Evolutionary conservation across 345 rosid species (phyloP).

Genomic region (Melastoma malabathricum): DNA sequence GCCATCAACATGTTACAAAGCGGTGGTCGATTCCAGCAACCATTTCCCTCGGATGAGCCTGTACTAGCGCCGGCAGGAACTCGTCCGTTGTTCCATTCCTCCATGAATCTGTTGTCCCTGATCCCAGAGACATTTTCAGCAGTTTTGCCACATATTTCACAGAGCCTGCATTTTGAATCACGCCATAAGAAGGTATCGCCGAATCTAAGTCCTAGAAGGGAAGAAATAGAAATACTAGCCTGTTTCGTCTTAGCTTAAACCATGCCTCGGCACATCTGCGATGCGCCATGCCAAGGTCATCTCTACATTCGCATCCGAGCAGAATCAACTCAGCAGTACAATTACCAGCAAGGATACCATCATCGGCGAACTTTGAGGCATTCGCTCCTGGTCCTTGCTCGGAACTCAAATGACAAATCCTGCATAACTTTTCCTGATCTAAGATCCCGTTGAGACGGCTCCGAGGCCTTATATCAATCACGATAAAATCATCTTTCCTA

Average conservation of each 20-base stretch:
- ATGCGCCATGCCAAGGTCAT: slow-evolving; percentile 78
- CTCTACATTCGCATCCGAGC: slow-evolving; percentile 89
- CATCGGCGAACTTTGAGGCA: too few relatives aligned
- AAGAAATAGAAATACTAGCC: slow-evolving; percentile 21
- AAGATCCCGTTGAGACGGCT: slow-evolving; percentile 16
- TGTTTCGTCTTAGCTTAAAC: slow-evolving; percentile 85
- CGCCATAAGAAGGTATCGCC: too few relatives aligned
- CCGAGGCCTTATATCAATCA: slow-evolving; percentile 27
- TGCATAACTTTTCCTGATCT: slow-evolving; percentile 53
- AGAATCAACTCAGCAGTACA: slow-evolving; percentile 31
- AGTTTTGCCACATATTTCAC: slow-evolving; percentile 54
- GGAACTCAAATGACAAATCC: slow-evolving; percentile 75
- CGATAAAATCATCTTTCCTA: slow-evolving; percentile 22
- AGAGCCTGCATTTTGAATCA: slow-evolving; percentile 27
- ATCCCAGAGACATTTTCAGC: slow-evolving; percentile 37
- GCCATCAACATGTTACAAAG: slow-evolving; percentile 64
- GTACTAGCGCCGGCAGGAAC: slow-evolving; percentile 3
- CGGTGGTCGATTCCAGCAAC: slow-evolving; percentile 51
- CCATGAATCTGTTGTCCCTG: slow-evolving; percentile 32
- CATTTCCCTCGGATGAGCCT: slow-evolving; percentile 12
- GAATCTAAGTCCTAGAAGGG: background rate
- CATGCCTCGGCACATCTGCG: slow-evolving; percentile 75
- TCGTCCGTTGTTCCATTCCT: slow-evolving; percentile 36
- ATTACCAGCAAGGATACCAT: too few relatives aligned
- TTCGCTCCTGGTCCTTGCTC: slow-evolving; percentile 18